These are phyloP conservation scores for Hypoxylon sp. DNA, from an alignment of 2,329 filamentous ascomycete genomes.

Conservation along the genomic window DNA sequence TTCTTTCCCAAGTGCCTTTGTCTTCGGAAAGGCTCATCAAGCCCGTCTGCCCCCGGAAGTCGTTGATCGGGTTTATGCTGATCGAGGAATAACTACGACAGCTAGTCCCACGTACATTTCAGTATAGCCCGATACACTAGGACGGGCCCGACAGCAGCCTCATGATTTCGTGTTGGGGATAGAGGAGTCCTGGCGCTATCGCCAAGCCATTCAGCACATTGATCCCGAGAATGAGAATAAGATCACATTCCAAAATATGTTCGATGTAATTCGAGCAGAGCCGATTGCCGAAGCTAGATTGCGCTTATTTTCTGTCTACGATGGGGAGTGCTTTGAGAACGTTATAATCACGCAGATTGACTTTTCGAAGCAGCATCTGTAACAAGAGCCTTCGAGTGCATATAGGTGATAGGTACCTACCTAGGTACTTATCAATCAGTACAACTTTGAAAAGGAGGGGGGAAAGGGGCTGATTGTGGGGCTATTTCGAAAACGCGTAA, in stretches of 20 bases:
- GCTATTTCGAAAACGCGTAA: too few species aligned
- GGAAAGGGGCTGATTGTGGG: too few species aligned
- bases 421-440: too few species aligned
- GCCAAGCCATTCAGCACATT: background rate
- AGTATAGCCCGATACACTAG: background rate
- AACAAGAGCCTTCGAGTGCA: too few species aligned
- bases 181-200: conserved; percentile 1
- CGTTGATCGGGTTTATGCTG: background rate
- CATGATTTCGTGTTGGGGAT: background rate
- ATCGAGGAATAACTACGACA: background rate
- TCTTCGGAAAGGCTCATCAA: background rate
- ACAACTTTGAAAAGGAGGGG: background rate
- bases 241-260: background rate
- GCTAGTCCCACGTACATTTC: background rate
- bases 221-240: conserved; percentile 1
- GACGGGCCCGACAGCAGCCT: background rate
- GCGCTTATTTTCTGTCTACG: conserved; percentile 1
- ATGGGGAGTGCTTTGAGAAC: too few species aligned
- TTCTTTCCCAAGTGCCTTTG: background rate
- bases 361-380: too few species aligned
- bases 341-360: too few species aligned
- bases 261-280: background rate
- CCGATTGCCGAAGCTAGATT: background rate
- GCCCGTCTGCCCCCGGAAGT: background rate
- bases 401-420: too few species aligned